Evolutionary conservation across 495 filamentous ascomycete species (phyloP).

Genomic region (Daldinia grandis): DNA sequence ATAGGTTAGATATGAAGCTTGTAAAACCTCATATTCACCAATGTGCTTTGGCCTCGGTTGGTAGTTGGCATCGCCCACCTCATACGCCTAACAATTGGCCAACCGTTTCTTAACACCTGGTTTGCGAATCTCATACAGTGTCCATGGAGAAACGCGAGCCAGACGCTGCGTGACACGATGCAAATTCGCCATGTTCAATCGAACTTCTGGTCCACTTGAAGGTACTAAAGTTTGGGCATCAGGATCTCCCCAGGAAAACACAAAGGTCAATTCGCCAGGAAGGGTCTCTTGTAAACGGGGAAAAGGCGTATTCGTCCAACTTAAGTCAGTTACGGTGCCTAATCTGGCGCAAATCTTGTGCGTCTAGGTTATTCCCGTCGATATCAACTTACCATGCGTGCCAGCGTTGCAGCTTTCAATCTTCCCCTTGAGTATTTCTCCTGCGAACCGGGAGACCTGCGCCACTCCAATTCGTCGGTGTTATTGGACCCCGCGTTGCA

Average conservation of each 20-base stretch:
- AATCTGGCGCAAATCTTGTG: slow-evolving; percentile 39
- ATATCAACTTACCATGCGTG: slow-evolving; percentile 29
- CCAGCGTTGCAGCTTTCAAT: slow-evolving; percentile 22
- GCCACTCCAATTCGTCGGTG: slow-evolving; percentile 32
- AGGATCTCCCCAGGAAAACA: slow-evolving; percentile 17
- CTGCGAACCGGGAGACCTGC: slow-evolving; percentile 25
- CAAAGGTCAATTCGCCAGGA: slow-evolving; percentile 23
- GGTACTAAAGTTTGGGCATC: slow-evolving; percentile 32
- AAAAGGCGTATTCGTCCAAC: slow-evolving; percentile 20
- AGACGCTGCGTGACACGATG: slow-evolving; percentile 42
- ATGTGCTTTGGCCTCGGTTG: slow-evolving; percentile 34
- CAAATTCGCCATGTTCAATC: slow-evolving; percentile 32
- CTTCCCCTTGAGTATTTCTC: slow-evolving; percentile 6
- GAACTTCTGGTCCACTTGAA: slow-evolving; percentile 27
- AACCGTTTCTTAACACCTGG: slow-evolving; percentile 40
- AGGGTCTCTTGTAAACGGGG: slow-evolving; percentile 27
- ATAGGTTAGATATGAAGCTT: slow-evolving; percentile 33
- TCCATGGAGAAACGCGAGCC: slow-evolving; percentile 27
- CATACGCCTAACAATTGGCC: slow-evolving; percentile 39
- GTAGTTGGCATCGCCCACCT: slow-evolving; percentile 34
- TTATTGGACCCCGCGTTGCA: slow-evolving; percentile 40
- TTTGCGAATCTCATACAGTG: slow-evolving; percentile 36
- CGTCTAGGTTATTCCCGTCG: slow-evolving; percentile 28
- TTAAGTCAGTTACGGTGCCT: slow-evolving; percentile 25
- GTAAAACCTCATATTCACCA: slow-evolving; percentile 25